Evolutionary conservation across 495 filamentous ascomycete species (phyloP).

Genomic region (Pyronema domesticum): DNA sequence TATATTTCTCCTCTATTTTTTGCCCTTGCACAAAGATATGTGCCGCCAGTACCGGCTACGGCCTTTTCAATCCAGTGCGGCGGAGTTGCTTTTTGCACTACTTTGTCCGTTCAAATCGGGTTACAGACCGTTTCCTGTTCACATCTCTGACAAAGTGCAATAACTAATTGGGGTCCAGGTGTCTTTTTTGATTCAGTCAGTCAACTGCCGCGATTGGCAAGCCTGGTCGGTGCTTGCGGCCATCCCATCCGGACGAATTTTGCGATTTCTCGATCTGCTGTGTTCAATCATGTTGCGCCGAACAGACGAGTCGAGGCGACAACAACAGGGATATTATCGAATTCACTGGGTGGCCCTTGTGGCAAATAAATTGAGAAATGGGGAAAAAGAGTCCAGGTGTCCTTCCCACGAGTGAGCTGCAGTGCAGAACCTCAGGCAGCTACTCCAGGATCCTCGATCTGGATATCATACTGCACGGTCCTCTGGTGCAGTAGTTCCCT

Average conservation of each 20-base stretch:
- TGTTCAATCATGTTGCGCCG: neutral
- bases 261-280: conserved; percentile 1
- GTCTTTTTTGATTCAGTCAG: neutral
- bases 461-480: neutral
- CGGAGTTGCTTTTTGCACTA: conserved; percentile 1
- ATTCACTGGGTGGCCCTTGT: neutral
- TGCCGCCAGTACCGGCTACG: neutral
- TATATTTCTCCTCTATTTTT: neutral
- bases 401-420: neutral
- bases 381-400: neutral
- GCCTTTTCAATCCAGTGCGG: neutral
- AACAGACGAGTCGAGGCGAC: neutral
- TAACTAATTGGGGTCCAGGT: neutral
- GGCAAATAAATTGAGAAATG: neutral
- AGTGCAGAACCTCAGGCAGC: neutral
- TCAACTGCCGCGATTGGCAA: neutral
- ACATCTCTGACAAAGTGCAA: neutral
- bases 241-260: neutral
- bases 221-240: too few species aligned
- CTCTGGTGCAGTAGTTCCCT: neutral
- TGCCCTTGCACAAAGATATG: neutral
- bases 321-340: neutral
- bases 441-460: neutral
- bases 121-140: conserved; percentile 5
- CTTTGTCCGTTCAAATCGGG: conserved; percentile 4